Conservation (phyloP, 768 basidiomycete species). For the Lanmaoa rubissima region DNA sequence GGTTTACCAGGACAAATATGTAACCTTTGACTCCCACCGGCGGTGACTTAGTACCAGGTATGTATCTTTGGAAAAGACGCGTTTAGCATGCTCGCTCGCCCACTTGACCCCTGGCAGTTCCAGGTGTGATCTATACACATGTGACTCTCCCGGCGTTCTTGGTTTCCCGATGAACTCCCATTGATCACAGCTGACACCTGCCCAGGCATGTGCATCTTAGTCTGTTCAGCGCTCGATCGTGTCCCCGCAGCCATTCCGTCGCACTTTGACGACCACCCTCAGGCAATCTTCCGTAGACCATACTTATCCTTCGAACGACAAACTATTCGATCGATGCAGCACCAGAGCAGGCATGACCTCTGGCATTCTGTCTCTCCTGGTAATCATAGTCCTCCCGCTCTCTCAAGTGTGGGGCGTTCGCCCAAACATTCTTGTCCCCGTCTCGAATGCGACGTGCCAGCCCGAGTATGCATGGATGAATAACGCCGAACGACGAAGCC, state of each 20-base stretch:
- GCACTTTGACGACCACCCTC: background rate
- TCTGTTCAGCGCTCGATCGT: background rate
- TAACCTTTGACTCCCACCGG: too few relatives aligned
- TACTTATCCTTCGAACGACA: background rate
- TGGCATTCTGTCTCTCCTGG: background rate
- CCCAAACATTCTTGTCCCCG: conserved; percentile 4
- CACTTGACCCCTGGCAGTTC: background rate
- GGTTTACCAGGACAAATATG: too few relatives aligned
- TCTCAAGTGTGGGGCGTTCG: conserved; percentile 8
- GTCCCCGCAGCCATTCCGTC: background rate
- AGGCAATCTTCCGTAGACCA: background rate
- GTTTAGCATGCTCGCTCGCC: background rate
- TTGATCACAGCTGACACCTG: conserved; percentile 7
- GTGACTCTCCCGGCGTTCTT: background rate
- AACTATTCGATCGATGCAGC: background rate
- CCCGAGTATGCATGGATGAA: conserved; percentile 28
- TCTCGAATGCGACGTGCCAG: conserved; percentile 18
- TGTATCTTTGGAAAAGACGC: background rate
- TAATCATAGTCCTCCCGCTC: background rate
- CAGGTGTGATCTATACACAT: background rate
- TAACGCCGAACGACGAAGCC: conserved; percentile 6
- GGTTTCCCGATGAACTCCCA: background rate
- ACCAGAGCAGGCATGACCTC: conserved; percentile 2
- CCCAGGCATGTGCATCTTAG: background rate
- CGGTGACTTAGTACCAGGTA: too few relatives aligned